Evolutionary conservation across 2,329 filamentous ascomycete genomes (phyloP).

Genomic region (Colletotrichum cordylinicola): DNA sequence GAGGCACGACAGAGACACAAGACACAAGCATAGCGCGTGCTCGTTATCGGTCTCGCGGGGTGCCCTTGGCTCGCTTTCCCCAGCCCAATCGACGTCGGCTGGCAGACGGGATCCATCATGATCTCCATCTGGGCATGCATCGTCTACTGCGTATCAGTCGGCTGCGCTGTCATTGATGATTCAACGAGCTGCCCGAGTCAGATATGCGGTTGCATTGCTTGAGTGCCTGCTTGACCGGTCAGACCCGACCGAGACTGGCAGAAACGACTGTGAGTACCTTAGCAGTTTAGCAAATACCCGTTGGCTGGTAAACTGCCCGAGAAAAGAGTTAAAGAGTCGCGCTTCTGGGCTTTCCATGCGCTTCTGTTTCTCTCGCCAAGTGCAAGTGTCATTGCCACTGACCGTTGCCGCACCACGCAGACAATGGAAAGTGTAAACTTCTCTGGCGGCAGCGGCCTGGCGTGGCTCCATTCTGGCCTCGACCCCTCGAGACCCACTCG

Average conservation of each 20-base stretch:
- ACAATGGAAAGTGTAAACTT: neutral
- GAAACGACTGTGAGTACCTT: neutral
- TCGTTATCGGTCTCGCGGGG: slow-evolving; percentile 15
- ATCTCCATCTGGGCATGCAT: neutral
- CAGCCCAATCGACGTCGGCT: neutral
- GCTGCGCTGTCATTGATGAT: neutral
- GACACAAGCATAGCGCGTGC: neutral
- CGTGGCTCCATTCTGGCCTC: neutral
- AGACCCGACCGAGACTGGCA: neutral
- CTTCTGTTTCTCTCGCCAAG: neutral
- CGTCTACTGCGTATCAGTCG: neutral
- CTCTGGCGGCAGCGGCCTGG: neutral
- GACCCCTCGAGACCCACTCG: neutral
- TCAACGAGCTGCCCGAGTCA: neutral
- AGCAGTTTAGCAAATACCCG: neutral
- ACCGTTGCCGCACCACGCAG: neutral
- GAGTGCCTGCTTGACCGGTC: neutral
- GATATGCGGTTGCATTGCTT: neutral
- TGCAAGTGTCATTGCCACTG: neutral
- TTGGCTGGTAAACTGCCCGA: neutral
- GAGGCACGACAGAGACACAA: neutral
- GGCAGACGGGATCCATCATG: neutral
- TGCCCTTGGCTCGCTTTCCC: neutral
- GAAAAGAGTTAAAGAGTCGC: neutral
- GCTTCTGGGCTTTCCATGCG: neutral